These are phyloP conservation scores for Bauhinia variegata DNA, from an alignment of 306 rosid species.

Conservation along the genomic window DNA sequence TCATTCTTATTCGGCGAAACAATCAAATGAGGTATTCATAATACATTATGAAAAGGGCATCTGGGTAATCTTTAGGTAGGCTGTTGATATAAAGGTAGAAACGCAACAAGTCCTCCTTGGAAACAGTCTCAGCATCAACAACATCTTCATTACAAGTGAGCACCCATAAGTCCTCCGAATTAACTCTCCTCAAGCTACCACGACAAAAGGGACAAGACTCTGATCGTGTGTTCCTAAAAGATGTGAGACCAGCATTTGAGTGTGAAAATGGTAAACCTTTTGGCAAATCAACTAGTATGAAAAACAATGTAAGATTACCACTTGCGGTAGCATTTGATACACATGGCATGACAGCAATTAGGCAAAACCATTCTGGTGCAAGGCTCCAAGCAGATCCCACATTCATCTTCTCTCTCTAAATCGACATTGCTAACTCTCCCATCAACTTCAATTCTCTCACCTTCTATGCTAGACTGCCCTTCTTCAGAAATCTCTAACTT, in stretches of 20 bases:
- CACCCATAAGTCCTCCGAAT: conserved; percentile 96
- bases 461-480: conserved; percentile 49
- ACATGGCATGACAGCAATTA: conserved; percentile 94
- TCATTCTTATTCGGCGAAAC: conserved; percentile 24
- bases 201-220: conserved; percentile 96
- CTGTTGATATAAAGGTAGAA: conserved; percentile 87
- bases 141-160: conserved; percentile 85
- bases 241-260: conserved; percentile 25
- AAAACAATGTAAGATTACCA: conserved; percentile 55
- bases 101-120: conserved; percentile 74
- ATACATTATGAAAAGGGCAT: conserved; percentile 86
- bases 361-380: conserved; percentile 95
- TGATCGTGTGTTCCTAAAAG: conserved; percentile 74
- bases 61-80: conserved; percentile 89
- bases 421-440: conserved; percentile 53
- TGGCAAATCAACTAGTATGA: neutral
- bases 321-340: conserved; percentile 96
- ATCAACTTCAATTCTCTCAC: conserved; percentile 56
- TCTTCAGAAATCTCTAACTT: conserved; percentile 53
- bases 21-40: conserved; percentile 78
- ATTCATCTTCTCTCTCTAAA: conserved; percentile 89
- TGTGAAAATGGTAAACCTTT: too few species aligned
- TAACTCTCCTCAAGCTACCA: conserved; percentile 89
- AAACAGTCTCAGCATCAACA: conserved; percentile 82
- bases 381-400: conserved; percentile 96